Evolutionary conservation across 176 grass and related monocot genomes (phyloP), one percentile per base, ranked within the genome.

Genomic region (Typha latifolia): DNA sequence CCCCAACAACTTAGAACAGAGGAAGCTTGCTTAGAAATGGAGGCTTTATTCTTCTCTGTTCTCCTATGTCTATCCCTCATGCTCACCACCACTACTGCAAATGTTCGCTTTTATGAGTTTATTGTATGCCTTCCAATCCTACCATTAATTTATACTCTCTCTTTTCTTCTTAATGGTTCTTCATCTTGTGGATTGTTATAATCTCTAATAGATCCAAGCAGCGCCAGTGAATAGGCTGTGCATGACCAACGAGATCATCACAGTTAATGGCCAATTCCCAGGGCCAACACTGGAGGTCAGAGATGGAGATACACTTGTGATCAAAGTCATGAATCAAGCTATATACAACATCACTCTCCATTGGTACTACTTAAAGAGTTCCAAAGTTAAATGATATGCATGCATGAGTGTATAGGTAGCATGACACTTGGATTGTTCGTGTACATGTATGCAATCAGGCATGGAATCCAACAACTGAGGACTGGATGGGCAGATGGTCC

Each of bases 171-270:
- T 8, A 51, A 31, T 29, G 10, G 11, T 47, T 49, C 4, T 32
- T 69, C 16, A 71, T 14, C 14, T 78, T 15, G 22, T 72, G 21
- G 19, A 64, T 74, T 74, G 13, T 2, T 31, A 32, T 78, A n/a
- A 29, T 20, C 23, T 31, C 1, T 0, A 68, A 67, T 34, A 95
- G 90, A 70, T 95, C 51, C 86, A 95, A 19, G 90, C 84, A 74
- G 86, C 83, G 32, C 90, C 86, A 29, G 86, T 95, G 90, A 84
- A 86, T 86, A 90, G 86, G 90, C 86, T 95, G 90, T 90, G 90
- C 86, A 79, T 74, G 3, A 76, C 72, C 21, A 86, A 84, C 34
- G 84, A 84, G 65, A 80, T 90, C 50, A 86, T 95, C 73, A 86
- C 86, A 9, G 90, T 90, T 72, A 95, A 95, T 68, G 90, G 83